Conservation (phyloP, 2,329 filamentous ascomycete species). For the Nothopassalora personata region DNA sequence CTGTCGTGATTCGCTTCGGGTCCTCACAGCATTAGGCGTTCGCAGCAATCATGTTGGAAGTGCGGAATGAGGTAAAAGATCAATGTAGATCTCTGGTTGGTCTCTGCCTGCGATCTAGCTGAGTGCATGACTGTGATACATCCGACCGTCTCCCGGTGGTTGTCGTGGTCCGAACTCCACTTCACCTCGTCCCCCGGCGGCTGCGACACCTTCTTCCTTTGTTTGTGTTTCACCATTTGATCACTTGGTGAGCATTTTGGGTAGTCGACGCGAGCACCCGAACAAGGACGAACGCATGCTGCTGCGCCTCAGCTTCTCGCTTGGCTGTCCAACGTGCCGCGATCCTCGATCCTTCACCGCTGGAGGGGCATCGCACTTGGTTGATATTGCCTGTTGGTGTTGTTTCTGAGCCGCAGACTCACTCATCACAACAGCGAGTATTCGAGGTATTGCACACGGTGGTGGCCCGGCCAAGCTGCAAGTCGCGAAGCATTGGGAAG, state of each 20-base stretch:
- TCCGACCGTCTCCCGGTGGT: neutral
- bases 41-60: neutral
- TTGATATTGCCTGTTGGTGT: neutral
- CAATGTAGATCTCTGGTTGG: neutral
- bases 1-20: neutral
- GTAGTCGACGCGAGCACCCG: too few relatives aligned
- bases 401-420: neutral
- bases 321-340: neutral
- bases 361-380: neutral
- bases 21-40: neutral
- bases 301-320: neutral
- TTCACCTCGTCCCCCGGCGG: neutral
- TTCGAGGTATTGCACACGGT: neutral
- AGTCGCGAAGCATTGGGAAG: neutral
- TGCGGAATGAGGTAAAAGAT: neutral
- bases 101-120: neutral
- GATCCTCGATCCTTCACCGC: neutral
- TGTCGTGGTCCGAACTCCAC: neutral
- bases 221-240: neutral
- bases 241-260: neutral
- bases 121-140: neutral
- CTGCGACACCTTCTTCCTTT: neutral
- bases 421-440: neutral
- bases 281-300: too few relatives aligned
- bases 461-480: neutral